These are phyloP conservation scores for Boletus eberwhitei DNA, from an alignment of 768 basidiomycete genomes.

Conservation along the genomic window DNA sequence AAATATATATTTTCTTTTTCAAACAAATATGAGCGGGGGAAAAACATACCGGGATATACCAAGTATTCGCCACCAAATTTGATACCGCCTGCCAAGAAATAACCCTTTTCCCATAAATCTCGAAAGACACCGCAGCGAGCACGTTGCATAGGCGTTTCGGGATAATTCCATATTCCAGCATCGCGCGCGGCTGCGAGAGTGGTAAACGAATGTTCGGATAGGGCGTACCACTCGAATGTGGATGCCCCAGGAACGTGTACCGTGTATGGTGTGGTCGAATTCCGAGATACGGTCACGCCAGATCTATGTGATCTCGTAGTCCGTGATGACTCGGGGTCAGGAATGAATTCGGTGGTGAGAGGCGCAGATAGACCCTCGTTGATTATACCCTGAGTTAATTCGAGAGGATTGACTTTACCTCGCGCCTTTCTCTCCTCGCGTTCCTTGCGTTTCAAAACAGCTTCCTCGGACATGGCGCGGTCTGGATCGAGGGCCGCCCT, in stretches of 20 bases:
- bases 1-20: not conserved
- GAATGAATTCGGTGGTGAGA: not conserved
- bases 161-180: conserved; percentile 78
- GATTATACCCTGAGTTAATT: not conserved
- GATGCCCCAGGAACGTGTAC: conserved; percentile 62
- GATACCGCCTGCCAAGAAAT: conserved; percentile 86
- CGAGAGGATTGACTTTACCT: conserved; percentile 5
- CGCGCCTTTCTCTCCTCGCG: conserved; percentile 50
- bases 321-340: not conserved
- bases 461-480: conserved; percentile 56
- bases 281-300: conserved; percentile 6
- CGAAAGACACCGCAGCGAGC: conserved; percentile 80
- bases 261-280: conserved; percentile 38
- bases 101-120: conserved; percentile 77
- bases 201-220: conserved; percentile 41
- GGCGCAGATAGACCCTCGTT: conserved; percentile 9
- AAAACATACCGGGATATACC: conserved; percentile 83
- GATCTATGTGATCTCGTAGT: not conserved
- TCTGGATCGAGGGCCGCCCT: conserved; percentile 39
- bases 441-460: conserved; percentile 67
- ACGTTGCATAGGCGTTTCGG: conserved; percentile 57
- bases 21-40: not conserved
- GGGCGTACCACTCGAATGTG: conserved; percentile 65
- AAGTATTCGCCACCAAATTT: conserved; percentile 96
- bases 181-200: conserved; percentile 58